These are phyloP conservation scores for Rusavskia elegans DNA, from an alignment of 495 filamentous ascomycete species.

Conservation along the genomic window DNA sequence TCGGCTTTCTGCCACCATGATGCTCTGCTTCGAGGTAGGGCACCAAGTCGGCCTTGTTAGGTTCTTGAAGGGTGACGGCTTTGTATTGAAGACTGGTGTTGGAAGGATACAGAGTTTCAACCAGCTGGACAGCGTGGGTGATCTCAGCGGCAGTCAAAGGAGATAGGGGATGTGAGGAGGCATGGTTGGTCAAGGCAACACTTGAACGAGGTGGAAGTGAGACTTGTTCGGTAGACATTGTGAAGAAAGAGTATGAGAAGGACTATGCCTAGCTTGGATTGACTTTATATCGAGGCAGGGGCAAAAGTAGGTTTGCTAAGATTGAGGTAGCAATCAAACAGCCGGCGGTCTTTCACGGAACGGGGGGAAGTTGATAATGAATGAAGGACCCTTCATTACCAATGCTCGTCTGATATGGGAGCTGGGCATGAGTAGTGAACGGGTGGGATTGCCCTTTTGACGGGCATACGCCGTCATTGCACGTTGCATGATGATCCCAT, in stretches of 20 bases:
- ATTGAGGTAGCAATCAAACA: too few relatives aligned
- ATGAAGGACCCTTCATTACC: not conserved
- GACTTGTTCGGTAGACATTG: constrained; percentile 9
- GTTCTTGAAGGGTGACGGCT: constrained; percentile 47
- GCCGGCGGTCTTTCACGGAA: too few relatives aligned
- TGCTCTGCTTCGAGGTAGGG: constrained; percentile 37
- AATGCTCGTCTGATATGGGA: not conserved
- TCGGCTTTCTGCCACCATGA: constrained; percentile 13
- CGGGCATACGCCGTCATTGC: not conserved
- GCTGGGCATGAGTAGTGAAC: not conserved
- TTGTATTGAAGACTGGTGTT: constrained; percentile 39
- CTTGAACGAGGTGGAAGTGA: constrained; percentile 4
- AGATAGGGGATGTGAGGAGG: constrained; percentile 13
- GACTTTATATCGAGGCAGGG: not conserved
- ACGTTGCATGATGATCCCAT: not conserved
- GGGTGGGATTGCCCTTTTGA: not conserved
- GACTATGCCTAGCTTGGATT: not conserved
- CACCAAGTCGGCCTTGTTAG: constrained; percentile 40
- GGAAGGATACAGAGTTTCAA: constrained; percentile 11
- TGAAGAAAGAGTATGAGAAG: not conserved
- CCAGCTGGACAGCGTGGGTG: constrained; percentile 8
- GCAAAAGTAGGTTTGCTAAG: too few relatives aligned
- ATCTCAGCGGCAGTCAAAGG: constrained; percentile 17
- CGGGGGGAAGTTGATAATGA: too few relatives aligned
- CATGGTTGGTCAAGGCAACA: constrained; percentile 3